These are phyloP conservation scores for Pleurotus tuber-regium DNA, from an alignment of 768 basidiomycete species.

Conservation along the genomic window DNA sequence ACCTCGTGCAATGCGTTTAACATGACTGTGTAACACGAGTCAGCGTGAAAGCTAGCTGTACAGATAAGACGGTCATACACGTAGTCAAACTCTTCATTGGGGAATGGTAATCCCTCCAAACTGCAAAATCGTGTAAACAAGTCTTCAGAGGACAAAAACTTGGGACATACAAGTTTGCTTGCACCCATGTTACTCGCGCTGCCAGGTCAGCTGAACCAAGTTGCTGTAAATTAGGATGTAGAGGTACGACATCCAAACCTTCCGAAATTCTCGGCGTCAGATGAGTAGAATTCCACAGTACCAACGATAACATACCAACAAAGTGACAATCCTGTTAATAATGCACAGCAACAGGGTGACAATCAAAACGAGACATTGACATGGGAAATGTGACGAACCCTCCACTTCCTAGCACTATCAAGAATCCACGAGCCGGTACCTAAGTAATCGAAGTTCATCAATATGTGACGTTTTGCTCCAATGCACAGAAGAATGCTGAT, in stretches of 20 bases:
- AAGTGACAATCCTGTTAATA: conserved; percentile 51
- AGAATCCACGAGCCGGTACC: conserved; percentile 77
- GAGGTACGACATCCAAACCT: conserved; percentile 71
- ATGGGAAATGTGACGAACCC: conserved; percentile 36
- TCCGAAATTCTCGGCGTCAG: conserved; percentile 1
- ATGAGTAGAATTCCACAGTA: background rate
- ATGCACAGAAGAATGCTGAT: background rate
- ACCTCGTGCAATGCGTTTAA: conserved; percentile 69
- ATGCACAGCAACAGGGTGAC: conserved; percentile 3
- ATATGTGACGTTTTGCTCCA: conserved; percentile 1
- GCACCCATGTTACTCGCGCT: conserved; percentile 66
- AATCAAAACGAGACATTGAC: background rate
- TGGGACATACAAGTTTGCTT: conserved; percentile 63
- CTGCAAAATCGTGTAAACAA: conserved; percentile 30
- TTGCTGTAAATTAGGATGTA: conserved; percentile 66
- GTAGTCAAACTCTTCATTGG: conserved; percentile 72
- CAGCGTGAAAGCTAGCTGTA: conserved; percentile 1
- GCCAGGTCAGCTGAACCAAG: conserved; percentile 57
- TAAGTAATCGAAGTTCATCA: conserved; percentile 23
- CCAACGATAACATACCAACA: conserved; percentile 44
- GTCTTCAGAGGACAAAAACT: conserved; percentile 5
- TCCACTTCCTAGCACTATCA: conserved; percentile 63
- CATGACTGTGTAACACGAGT: conserved; percentile 41
- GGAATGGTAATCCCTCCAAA: conserved; percentile 68
- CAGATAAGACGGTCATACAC: conserved; percentile 45